Conservation (phyloP, 2,329 filamentous ascomycete genomes). For the Fusarium devonianum region DNA sequence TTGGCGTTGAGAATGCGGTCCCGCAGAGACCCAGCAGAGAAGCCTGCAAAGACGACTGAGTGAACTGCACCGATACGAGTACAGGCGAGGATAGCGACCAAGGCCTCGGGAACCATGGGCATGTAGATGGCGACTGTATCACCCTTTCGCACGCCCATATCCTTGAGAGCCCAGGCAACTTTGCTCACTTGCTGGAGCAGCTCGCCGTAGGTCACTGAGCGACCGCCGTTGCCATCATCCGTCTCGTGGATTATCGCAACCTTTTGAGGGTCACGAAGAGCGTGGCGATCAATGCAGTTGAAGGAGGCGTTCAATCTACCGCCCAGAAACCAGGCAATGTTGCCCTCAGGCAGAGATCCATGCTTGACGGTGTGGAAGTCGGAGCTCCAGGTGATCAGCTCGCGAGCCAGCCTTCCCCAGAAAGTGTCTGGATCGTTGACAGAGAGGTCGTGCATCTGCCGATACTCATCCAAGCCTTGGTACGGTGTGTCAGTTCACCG, state of each 20-base stretch:
- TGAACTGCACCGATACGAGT: constrained; percentile 88
- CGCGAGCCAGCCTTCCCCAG: constrained; percentile 82
- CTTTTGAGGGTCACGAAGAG: constrained; percentile 85
- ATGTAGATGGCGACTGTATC: constrained; percentile 95
- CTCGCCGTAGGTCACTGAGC: constrained; percentile 86
- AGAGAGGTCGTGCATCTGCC: constrained; percentile 73
- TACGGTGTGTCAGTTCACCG: too few species aligned
- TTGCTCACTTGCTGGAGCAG: constrained; percentile 86
- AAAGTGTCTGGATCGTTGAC: constrained; percentile 85
- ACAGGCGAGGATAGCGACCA: constrained; percentile 80
- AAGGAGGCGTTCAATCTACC: constrained; percentile 90
- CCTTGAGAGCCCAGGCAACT: constrained; percentile 81
- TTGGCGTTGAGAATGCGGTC: constrained; percentile 88
- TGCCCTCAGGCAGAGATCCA: constrained; percentile 76
- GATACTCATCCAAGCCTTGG: constrained; percentile 67
- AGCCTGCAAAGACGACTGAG: constrained; percentile 94
- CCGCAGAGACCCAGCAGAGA: constrained; percentile 89
- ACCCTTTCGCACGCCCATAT: constrained; percentile 92
- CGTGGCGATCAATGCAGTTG: constrained; percentile 95
- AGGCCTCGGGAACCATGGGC: constrained; percentile 94
- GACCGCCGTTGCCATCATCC: constrained; percentile 84
- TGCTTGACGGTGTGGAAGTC: constrained; percentile 87
- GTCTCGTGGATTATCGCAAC: constrained; percentile 96
- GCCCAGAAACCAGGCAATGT: constrained; percentile 91
- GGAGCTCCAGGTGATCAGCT: constrained; percentile 84